Evolutionary conservation across 1,284 basidiomycete genomes (phyloP).

Genomic region (Cutaneotrichosporon sp.): DNA sequence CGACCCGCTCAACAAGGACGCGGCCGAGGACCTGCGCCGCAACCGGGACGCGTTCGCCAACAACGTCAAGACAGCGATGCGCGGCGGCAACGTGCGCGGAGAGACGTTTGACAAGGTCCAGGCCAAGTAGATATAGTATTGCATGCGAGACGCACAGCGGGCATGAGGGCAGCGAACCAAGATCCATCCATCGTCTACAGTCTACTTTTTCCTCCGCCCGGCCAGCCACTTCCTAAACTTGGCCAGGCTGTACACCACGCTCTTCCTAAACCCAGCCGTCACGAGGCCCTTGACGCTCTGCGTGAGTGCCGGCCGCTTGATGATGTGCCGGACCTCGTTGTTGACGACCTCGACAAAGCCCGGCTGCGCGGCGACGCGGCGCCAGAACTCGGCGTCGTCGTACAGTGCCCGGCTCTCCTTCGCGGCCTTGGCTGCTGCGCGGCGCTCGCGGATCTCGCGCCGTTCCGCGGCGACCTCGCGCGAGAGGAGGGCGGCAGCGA

Average conservation of each 20-base stretch:
- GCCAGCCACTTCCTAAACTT: conserved; percentile 84
- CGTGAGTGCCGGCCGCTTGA: conserved; percentile 75
- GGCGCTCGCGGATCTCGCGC: not conserved
- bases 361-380: conserved; percentile 66
- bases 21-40: conserved; percentile 86
- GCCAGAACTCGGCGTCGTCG: conserved; percentile 76
- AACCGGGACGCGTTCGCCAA: conserved; percentile 75
- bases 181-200: conserved; percentile 6
- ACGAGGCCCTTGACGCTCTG: conserved; percentile 85
- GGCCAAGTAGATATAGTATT: conserved; percentile 16
- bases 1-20: conserved; percentile 98
- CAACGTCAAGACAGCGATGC: conserved; percentile 83
- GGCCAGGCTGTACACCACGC: conserved; percentile 68
- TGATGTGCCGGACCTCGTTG: conserved; percentile 72
- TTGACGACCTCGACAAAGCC: conserved; percentile 62
- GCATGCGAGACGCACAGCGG: not conserved
- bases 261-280: conserved; percentile 78
- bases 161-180: not conserved
- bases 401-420: conserved; percentile 7
- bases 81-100: conserved; percentile 72
- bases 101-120: conserved; percentile 75
- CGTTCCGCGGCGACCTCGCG: conserved; percentile 17
- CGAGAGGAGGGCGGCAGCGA: conserved; percentile 24
- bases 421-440: not conserved
- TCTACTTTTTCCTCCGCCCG: conserved; percentile 24